Evolutionary conservation across 2,329 filamentous ascomycete genomes (phyloP).

Genomic region (Cyphellophora europaea): DNA sequence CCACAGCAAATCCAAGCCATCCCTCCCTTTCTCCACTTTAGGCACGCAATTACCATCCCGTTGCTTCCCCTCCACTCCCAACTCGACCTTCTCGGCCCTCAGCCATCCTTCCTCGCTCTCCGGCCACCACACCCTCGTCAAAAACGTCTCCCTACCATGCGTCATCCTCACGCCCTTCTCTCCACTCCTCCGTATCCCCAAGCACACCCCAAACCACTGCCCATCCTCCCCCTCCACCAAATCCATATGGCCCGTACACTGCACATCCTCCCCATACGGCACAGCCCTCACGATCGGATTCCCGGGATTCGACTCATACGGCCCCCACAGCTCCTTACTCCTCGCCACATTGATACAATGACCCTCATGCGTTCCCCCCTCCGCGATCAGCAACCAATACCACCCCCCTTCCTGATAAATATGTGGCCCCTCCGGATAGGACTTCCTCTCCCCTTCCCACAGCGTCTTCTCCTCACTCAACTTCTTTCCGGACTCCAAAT

Average conservation of each 20-base stretch:
- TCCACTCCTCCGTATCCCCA: constrained; percentile 30
- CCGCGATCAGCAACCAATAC: constrained; percentile 45
- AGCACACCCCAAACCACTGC: constrained; percentile 40
- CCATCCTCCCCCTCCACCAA: constrained; percentile 36
- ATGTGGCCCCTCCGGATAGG: constrained; percentile 42
- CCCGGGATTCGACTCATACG: constrained; percentile 51
- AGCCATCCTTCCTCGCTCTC: constrained; percentile 19
- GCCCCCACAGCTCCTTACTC: constrained; percentile 46
- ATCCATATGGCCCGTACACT: constrained; percentile 43
- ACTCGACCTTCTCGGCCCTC: not conserved
- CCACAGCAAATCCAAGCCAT: not conserved
- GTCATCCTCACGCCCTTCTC: constrained; percentile 30
- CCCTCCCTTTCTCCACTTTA: constrained; percentile 2
- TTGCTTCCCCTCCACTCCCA: not conserved
- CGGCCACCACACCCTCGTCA: constrained; percentile 41
- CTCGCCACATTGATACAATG: constrained; percentile 22
- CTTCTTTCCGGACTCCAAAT: constrained; percentile 35
- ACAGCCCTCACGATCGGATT: constrained; percentile 48
- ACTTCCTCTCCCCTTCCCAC: constrained; percentile 46
- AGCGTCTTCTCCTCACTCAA: constrained; percentile 47
- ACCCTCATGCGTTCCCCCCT: constrained; percentile 41
- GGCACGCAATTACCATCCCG: not conserved
- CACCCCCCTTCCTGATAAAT: constrained; percentile 42
- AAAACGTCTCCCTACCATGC: constrained; percentile 41
- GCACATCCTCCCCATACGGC: constrained; percentile 37